Base-by-base conservation (phyloP, 225 moss, liverwort and hornwort genomes). In the Lunularia cruciata region DNA sequence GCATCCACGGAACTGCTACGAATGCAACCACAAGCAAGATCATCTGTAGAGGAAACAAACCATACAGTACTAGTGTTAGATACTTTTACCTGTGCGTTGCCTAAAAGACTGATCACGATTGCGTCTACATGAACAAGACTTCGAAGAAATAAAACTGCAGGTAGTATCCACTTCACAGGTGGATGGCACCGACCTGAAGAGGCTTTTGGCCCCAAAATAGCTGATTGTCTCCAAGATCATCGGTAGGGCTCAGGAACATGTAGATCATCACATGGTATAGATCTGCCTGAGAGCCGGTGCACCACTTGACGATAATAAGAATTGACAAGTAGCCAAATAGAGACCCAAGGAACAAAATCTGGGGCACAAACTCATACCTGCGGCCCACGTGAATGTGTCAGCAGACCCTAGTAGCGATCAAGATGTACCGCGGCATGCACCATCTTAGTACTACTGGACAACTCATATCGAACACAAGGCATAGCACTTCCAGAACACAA, bases 231-330 rank as follows among this genome's bases (percentile, higher is more conserved):
- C 66, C 91, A 25, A 93, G 81, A 35, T 85, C 84, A 16, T 98
- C 98, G 0, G 0, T 0, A 3, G 98, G 98, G 60, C 91, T 89
- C 82, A 98, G 66, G 77, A 98, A 98, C 98, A 98, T 98, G 78
- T 98, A 98, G 54, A 98, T 98, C 98, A 98, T 98, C 71, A 98
- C 93, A 57, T 98, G 98, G 81, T 98, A 98, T 57, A 98, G 77
- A 75, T 98, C 98, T 39, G 98, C 89, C 83, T 98, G 86, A 75
- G 91, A 91, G 48, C 89, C 93, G 71, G 91, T 83, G 52, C 87
- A 76, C 96, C 98, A 98, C 58, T 98, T 98, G 73, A 98, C 57
- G 40, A 98, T 72, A 47, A 98, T 98, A 65, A 98, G 88, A 16
- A 93, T 64, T 3, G 93, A 98, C 33, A 98, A 72, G 39, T 98